A percentile compares a stretch with the other conserved stretches of the same genome.
Evolutionary conservation across 805 yeast species (phyloP).

Genomic region (Pichia nanzhaoensis): DNA sequence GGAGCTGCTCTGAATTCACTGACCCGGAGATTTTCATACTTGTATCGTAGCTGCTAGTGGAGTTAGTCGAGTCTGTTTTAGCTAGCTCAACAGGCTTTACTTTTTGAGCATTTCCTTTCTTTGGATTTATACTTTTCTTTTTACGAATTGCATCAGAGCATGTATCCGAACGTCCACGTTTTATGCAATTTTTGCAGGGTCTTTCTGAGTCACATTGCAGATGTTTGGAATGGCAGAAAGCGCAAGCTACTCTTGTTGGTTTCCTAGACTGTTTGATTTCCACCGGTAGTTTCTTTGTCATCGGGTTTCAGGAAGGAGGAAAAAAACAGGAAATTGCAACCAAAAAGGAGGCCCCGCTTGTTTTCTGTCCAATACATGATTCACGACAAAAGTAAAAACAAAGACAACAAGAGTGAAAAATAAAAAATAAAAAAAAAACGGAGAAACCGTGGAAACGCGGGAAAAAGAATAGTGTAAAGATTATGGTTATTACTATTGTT

Average conservation of each 20-base stretch:
- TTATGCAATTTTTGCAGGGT: constrained; percentile 67
- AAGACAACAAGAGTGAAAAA: no score
- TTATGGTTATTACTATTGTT: no score
- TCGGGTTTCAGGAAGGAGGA: constrained; percentile 17
- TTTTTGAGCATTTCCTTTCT: constrained; percentile 2
- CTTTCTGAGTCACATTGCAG: constrained; percentile 63
- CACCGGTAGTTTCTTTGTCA: constrained; percentile 57
- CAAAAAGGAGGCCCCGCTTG: no score
- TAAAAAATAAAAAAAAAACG: no score
- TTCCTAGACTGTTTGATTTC: constrained; percentile 48
- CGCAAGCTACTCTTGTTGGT: constrained; percentile 66
- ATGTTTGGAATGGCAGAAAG: constrained; percentile 66
- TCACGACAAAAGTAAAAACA: no score
- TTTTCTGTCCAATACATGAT: no score
- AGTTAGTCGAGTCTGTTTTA: no score
- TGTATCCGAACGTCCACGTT: constrained; percentile 44
- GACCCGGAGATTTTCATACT: constrained; percentile 2
- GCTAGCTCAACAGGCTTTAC: no score
- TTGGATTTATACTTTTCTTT: constrained; percentile 15
- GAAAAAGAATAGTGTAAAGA: no score
- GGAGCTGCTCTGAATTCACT: not conserved
- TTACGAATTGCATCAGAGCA: constrained; percentile 58
- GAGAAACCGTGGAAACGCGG: no score
- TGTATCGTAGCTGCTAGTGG: not conserved
- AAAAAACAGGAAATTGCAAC: no score